phyloP scores from a whole-genome alignment of 2,329 filamentous ascomycete genomes.

The Curvularia lunata region DNA sequence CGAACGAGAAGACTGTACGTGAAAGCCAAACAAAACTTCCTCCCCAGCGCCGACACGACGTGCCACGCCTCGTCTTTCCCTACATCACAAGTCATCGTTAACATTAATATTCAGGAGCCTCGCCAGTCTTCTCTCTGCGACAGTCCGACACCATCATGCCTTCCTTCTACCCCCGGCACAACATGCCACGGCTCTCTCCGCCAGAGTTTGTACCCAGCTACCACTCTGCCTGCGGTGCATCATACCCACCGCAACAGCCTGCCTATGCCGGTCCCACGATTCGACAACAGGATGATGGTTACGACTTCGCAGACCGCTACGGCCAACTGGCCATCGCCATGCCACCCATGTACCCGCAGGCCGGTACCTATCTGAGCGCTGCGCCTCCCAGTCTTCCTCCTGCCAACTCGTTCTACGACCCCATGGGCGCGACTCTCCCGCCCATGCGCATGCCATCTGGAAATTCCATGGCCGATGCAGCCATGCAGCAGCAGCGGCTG shows the following conservation, averaged over 20 bases:
- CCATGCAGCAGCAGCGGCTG: slow-evolving; percentile 50
- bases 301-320: slow-evolving; percentile 56
- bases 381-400: slow-evolving; percentile 46
- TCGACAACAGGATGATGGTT: slow-evolving; percentile 53
- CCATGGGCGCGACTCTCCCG: slow-evolving; percentile 54
- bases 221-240: slow-evolving; percentile 53
- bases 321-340: slow-evolving; percentile 52
- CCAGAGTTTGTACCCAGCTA: slow-evolving; percentile 56
- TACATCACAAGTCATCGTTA: slow-evolving; percentile 16
- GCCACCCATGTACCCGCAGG: slow-evolving; percentile 50
- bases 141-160: slow-evolving; percentile 54
- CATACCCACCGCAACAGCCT: slow-evolving; percentile 54
- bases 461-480: slow-evolving; percentile 45
- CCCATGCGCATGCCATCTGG: slow-evolving; percentile 54
- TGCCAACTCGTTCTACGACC: slow-evolving; percentile 53
- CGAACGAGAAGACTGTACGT: slow-evolving; percentile 52
- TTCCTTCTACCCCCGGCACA: slow-evolving; percentile 57
- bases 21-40: slow-evolving; percentile 6
- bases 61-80: slow-evolving; percentile 5
- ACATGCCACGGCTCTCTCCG: slow-evolving; percentile 55
- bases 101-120: slow-evolving; percentile 43
- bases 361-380: slow-evolving; percentile 48
- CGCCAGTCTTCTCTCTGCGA: slow-evolving; percentile 52
- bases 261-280: slow-evolving; percentile 51
- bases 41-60: slow-evolving; percentile 3